Conservation (phyloP, 441 rosid genomes). For the Jatropha podagrica region DNA sequence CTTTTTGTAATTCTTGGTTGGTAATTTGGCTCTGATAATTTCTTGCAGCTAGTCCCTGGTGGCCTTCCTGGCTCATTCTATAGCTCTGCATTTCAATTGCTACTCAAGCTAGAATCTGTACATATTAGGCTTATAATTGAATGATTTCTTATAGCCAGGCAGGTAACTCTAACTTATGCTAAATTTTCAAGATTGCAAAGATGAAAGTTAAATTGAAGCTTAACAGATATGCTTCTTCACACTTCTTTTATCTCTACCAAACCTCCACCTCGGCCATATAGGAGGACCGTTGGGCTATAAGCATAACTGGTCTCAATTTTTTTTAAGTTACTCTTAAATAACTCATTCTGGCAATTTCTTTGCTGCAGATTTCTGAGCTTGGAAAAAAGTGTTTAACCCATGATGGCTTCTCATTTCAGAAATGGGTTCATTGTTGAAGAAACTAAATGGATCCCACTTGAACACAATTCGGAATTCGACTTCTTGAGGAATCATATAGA, state of each 20-base stretch:
- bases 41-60: conserved; percentile 38
- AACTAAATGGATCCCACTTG: neutral
- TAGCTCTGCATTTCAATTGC: conserved; percentile 8
- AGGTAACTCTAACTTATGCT: conserved; percentile 16
- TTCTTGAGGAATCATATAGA: neutral
- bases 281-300: too few relatives aligned
- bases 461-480: neutral
- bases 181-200: neutral
- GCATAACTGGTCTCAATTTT: too few relatives aligned
- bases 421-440: neutral
- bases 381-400: neutral
- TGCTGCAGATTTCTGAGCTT: neutral
- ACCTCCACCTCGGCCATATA: too few relatives aligned
- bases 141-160: neutral
- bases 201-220: neutral
- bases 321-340: neutral
- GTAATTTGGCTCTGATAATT: neutral
- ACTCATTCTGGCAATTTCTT: neutral
- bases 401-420: neutral
- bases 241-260: neutral
- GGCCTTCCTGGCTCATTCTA: conserved; percentile 36
- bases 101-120: neutral
- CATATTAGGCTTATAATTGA: neutral
- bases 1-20: neutral
- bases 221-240: conserved; percentile 7